Evolutionary conservation across 192 early-diverging fungal species (phyloP), one percentile per base, ranked within the genome.

Genomic region (Rhizoclosmatium globosum): DNA sequence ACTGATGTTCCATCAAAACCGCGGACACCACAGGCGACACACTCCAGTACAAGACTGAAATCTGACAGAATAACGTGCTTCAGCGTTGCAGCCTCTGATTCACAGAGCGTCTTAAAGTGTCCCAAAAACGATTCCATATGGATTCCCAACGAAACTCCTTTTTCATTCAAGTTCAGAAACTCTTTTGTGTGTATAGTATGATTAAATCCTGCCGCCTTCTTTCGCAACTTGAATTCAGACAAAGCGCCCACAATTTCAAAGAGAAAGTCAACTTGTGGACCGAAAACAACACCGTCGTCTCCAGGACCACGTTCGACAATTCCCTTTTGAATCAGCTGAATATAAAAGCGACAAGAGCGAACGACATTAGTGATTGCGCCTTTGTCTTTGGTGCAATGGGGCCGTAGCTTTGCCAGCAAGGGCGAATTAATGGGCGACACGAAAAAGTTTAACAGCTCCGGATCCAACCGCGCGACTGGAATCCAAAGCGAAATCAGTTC

Each of bases 401-500:
- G 45, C 1, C 76, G 76, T 46, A 77, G 50, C 11, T 77, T 68
- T 17, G 43, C 15, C 13, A 84, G 66, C 6, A 84, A 23, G 2
- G 59, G 39, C 4, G 80, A 82, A 21, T 38, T 43, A 2, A 59
- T 46, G 7, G 80, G 70, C 7, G 64, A 50, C 17, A 69, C 45
- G 19, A 84, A 79, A 39, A 46, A 64, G 41, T 23, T 50, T n/a
- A 76, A 53, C 3, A 81, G 45, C 2, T 50, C 45, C 3, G 47
- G 43, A 19, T 78, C 23, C 2, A 84, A 64, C 43, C 57, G 4
- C 4, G 76, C 59, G 79, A 75, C 78, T 2, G n/a, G n/a, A 11
- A 65, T 50, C 47, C 72, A 23, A 13, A 80, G 42, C 79, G 80
- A 57, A 19, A 46, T 61, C 57, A 83, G 74, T 71, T 81, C 81